A percentile compares a stretch with the other conserved stretches of the same genome.
These are phyloP conservation scores for Taiozyma sp. DNA, from an alignment of 1,139 yeast genomes.

Conservation along the genomic window DNA sequence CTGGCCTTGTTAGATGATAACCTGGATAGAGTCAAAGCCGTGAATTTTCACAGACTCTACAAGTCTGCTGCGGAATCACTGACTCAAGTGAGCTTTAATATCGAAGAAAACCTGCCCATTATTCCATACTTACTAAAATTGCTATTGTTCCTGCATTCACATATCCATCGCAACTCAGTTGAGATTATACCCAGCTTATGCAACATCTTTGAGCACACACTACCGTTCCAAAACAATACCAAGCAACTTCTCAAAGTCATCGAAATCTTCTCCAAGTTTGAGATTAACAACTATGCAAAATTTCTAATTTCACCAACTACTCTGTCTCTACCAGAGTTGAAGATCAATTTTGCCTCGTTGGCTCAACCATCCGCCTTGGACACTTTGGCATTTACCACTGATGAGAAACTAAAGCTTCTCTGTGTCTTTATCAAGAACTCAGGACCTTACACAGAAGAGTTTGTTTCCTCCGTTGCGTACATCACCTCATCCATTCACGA, in stretches of 20 bases:
- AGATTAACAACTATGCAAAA: constrained; percentile 2
- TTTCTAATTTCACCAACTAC: constrained; percentile 2
- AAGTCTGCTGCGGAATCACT: constrained; percentile 2
- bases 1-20: neutral
- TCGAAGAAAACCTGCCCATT: neutral
- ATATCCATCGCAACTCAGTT: neutral
- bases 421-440: constrained; percentile 6
- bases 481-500: constrained; percentile 13
- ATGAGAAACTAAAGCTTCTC: constrained; percentile 9
- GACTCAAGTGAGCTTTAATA: neutral
- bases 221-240: neutral
- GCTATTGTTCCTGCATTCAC: neutral
- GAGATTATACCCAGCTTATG: constrained; percentile 5
- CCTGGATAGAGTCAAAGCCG: neutral
- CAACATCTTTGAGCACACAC: neutral
- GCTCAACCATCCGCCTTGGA: neutral
- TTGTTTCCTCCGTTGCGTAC: constrained; percentile 8
- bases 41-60: constrained; percentile 1
- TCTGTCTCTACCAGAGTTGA: neutral
- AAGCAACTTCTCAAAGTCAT: neutral
- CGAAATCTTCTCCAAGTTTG: constrained; percentile 4
- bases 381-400: constrained; percentile 1
- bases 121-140: neutral
- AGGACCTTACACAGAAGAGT: neutral
- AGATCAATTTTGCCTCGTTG: constrained; percentile 2